A percentile compares a stretch with the other conserved stretches of the same genome.
Evolutionary conservation across 108 stramenopile genomes (phyloP).

Genomic region (Fragilariopsis cylindrus): DNA sequence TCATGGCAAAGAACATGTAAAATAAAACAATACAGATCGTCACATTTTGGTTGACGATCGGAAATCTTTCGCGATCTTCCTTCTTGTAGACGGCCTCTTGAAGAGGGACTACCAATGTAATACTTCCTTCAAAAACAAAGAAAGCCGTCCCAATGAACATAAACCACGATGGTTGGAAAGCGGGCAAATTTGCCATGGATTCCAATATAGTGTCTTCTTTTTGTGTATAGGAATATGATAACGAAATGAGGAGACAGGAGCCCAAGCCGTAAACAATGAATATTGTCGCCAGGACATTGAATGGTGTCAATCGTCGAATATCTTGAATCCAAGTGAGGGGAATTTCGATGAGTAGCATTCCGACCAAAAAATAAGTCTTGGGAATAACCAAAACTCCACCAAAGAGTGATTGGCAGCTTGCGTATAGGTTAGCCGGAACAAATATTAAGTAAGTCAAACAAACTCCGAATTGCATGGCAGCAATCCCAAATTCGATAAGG

Average conservation of each 20-base stretch:
- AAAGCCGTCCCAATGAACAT: conserved; percentile 58
- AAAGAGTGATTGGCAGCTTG: conserved; percentile 21
- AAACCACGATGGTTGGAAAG: conserved; percentile 35
- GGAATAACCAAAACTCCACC: conserved; percentile 11
- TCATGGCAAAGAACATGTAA: conserved; percentile 50
- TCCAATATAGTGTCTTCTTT: conserved; percentile 22
- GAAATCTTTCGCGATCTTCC: conserved; percentile 40
- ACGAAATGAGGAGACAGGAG: conserved; percentile 36
- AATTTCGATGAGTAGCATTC: conserved; percentile 41
- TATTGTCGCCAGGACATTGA: conserved; percentile 51
- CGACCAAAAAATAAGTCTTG: conserved; percentile 28
- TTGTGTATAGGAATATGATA: background rate
- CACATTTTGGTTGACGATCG: conserved; percentile 34
- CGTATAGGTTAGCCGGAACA: conserved; percentile 52
- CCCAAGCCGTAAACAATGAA: conserved; percentile 51
- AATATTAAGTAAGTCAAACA: conserved; percentile 62
- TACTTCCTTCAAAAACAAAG: conserved; percentile 56
- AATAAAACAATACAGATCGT: conserved; percentile 41
- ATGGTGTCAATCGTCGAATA: conserved; percentile 46
- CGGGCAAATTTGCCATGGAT: conserved; percentile 22
- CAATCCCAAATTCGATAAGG: conserved; percentile 44
- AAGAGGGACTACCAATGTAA: conserved; percentile 57
- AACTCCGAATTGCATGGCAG: conserved; percentile 58
- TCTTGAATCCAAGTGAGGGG: conserved; percentile 53
- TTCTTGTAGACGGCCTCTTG: conserved; percentile 48